These are phyloP conservation scores for Globisporangium takayamanum DNA, from an alignment of 352 stramenopile genomes.

Conservation along the genomic window DNA sequence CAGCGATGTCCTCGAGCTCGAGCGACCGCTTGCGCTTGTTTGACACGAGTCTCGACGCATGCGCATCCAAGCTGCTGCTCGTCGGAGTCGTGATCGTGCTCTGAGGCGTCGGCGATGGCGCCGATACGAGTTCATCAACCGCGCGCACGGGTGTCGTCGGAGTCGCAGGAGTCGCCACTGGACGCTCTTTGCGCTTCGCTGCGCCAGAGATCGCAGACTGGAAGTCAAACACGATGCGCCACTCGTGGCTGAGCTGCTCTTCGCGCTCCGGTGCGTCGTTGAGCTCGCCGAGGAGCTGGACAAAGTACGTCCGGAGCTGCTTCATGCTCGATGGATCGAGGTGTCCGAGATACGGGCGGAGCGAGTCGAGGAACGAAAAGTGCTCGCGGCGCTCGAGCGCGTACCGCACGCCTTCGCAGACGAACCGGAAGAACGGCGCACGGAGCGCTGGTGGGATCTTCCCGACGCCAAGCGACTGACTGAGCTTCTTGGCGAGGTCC, in stretches of 20 bases:
- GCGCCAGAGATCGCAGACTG: slow-evolving; percentile 28
- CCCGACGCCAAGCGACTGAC: slow-evolving; percentile 71
- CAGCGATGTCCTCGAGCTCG: slow-evolving; percentile 1
- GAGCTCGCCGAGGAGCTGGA: slow-evolving; percentile 43
- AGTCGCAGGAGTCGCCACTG: not conserved
- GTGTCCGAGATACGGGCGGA: slow-evolving; percentile 67
- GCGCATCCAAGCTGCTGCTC: not conserved
- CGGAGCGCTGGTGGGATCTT: slow-evolving; percentile 59
- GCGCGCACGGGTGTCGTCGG: not conserved
- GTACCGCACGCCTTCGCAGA: slow-evolving; percentile 77
- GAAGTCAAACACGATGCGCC: slow-evolving; percentile 67
- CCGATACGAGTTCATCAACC: not conserved
- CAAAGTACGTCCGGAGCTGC: slow-evolving; percentile 67
- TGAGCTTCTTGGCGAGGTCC: slow-evolving; percentile 75
- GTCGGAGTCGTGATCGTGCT: not conserved
- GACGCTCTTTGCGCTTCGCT: slow-evolving; percentile 9
- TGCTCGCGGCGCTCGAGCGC: slow-evolving; percentile 47
- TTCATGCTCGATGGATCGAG: slow-evolving; percentile 55
- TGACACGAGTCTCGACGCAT: not conserved
- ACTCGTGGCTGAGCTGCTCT: slow-evolving; percentile 37
- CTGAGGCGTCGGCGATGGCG: too few relatives aligned
- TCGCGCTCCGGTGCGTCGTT: slow-evolving; percentile 32
- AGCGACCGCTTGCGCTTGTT: slow-evolving; percentile 13
- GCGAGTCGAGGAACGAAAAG: slow-evolving; percentile 62
- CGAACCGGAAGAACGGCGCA: slow-evolving; percentile 73